Base-by-base conservation (phyloP, 1,284 basidiomycete species). In the Sanguinoderma infundibulare region DNA sequence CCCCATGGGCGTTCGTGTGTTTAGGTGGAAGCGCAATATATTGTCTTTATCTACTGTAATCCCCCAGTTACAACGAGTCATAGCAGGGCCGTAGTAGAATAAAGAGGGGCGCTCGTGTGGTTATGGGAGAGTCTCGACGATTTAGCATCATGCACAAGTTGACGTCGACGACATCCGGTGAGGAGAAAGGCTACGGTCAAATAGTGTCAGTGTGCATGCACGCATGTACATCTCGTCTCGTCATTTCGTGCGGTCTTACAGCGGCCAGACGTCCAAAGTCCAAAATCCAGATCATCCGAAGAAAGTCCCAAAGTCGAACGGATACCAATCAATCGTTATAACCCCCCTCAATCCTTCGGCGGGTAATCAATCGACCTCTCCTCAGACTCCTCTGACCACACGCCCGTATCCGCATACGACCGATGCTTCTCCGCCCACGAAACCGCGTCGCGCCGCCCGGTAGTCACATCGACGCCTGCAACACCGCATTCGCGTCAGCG, bases 371-470 rank as follows among this genome's bases (percentile, higher is more conserved):
- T 22, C 28, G 36, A 26, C 24, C 38, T 9, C n/a, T 47, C 54
- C 20, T 68, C 72, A 26, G 70, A 66, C 30, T 71, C 71, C 17
- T 64, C 59, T 5, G 46, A 56, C 28, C 64, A 59, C 46, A 70
- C 53, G 26, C 72, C 71, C 50, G 71, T 73, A 46, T 70, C 68
- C 20, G 66, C 68, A 55, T 69, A 74, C 49, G 66, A 57, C 1
- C 71, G 65, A 59, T 75, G 74, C 67, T 72, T 72, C 39, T 81
- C 77, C 14, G 86, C 87, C 87, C 88, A 90, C 20, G 68, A 74
- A 30, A 85, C 81, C 1, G 90, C 91, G 70, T 91, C 88, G 22
- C 80, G 77, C 55, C 88, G 77, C 9, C 90, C 90, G 69, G 86
- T 89, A 63, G 81, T 78, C 1, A 93, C 81, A 72, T 94, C 87